phyloP scores from a whole-genome alignment of 2,329 filamentous ascomycete species.

The Talaromyces islandicus region DNA sequence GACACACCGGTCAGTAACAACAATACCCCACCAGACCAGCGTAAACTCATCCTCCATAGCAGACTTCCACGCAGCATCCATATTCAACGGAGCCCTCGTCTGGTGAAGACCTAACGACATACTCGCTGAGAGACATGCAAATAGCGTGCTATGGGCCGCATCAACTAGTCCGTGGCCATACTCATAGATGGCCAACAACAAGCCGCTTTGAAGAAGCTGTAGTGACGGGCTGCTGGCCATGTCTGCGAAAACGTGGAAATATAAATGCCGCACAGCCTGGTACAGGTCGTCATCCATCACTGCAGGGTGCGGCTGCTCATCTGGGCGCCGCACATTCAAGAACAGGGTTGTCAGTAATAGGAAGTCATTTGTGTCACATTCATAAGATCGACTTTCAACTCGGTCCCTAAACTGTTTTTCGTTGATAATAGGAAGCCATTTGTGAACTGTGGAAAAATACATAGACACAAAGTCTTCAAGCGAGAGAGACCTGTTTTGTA shows the following conservation, averaged over 20 bases:
- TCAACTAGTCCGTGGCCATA: neutral
- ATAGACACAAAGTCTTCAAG: neutral
- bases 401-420: neutral
- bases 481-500: neutral
- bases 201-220: neutral
- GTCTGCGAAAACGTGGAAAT: neutral
- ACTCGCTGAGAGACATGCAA: neutral
- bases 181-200: neutral
- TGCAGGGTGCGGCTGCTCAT: neutral
- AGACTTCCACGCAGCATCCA: neutral
- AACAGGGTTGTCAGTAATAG: neutral
- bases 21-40: neutral
- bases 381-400: neutral
- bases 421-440: constrained; percentile 1
- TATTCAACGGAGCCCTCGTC: neutral
- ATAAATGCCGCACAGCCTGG: neutral
- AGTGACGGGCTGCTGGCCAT: neutral
- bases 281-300: neutral
- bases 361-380: neutral
- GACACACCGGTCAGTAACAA: neutral
- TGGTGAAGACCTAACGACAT: neutral
- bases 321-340: constrained; percentile 1
- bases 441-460: neutral
- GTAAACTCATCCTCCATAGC: neutral
- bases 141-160: neutral